These are phyloP conservation scores for Trypanosoma melophagium DNA, from an alignment of 208 protist genomes.

Conservation along the genomic window DNA sequence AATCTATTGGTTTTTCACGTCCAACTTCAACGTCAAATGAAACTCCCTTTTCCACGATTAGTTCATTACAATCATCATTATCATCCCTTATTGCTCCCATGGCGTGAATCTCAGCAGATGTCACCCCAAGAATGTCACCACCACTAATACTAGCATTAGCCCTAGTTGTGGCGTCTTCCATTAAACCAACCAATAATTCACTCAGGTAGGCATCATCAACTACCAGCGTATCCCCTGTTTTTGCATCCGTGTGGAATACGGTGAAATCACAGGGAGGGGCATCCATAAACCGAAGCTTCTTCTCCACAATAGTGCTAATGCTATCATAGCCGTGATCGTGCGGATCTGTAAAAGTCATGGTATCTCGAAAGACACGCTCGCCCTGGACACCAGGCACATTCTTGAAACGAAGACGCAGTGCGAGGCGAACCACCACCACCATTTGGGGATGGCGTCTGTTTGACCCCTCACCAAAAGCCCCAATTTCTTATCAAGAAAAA, in stretches of 20 bases:
- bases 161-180: constrained; percentile 1
- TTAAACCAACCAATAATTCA: constrained; percentile 30
- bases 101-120: neutral
- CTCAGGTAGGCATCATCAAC: constrained; percentile 75
- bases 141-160: too few relatives aligned
- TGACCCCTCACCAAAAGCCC: neutral
- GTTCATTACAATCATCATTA: constrained; percentile 24
- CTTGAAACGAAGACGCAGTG: constrained; percentile 58
- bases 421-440: constrained; percentile 28
- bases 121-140: too few relatives aligned
- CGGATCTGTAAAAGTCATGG: constrained; percentile 40
- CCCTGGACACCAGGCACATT: constrained; percentile 53
- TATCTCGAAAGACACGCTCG: constrained; percentile 76
- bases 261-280: constrained; percentile 48
- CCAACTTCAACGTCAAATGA: constrained; percentile 56
- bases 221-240: constrained; percentile 62
- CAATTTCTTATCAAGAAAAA: neutral
- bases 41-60: constrained; percentile 25
- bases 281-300: constrained; percentile 82
- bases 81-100: neutral
- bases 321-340: constrained; percentile 60
- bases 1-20: constrained; percentile 24
- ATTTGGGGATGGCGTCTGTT: neutral
- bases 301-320: constrained; percentile 62
- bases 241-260: constrained; percentile 55